phyloP scores from a whole-genome alignment of 345 rosid genomes.

The Linum lewisii region DNA sequence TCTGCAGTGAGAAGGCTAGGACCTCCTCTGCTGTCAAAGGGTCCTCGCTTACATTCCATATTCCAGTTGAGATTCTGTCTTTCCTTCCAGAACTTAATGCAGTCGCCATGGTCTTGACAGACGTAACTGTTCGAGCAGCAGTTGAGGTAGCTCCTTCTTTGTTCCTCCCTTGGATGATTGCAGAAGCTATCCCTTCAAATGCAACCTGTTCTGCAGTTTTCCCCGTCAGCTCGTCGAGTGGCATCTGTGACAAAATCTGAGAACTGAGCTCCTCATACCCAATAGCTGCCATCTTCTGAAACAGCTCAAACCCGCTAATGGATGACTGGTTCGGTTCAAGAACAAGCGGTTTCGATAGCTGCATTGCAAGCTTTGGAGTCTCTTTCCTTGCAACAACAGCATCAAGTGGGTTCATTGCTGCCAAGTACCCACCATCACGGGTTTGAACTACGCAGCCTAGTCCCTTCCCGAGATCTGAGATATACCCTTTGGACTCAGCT shows the following conservation, averaged over 20 bases:
- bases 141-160: constrained; percentile 84
- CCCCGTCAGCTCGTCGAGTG: constrained; percentile 71
- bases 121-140: constrained; percentile 73
- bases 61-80: constrained; percentile 73
- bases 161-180: constrained; percentile 85
- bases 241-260: constrained; percentile 50
- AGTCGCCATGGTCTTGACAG: constrained; percentile 65
- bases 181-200: constrained; percentile 92
- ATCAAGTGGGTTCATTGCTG: constrained; percentile 76
- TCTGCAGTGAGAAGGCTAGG: constrained; percentile 66
- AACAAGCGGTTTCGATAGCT: constrained; percentile 70
- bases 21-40: constrained; percentile 58
- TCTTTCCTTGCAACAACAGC: constrained; percentile 52
- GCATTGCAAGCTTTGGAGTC: constrained; percentile 83
- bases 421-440: constrained; percentile 82
- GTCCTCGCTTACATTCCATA: constrained; percentile 65
- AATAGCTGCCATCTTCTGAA: constrained; percentile 55
- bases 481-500: constrained; percentile 41
- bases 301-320: constrained; percentile 53
- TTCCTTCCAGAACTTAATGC: constrained; percentile 65
- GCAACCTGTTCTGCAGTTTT: constrained; percentile 96
- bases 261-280: constrained; percentile 58
- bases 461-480: constrained; percentile 84
- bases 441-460: constrained; percentile 85
- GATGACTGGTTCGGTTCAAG: constrained; percentile 24